Percentiles rank a stretch among this genome's conserved stretches.
phyloP scores from a whole-genome alignment of 2,329 filamentous ascomycete genomes.

The Fusarium brevicatenulatum region DNA sequence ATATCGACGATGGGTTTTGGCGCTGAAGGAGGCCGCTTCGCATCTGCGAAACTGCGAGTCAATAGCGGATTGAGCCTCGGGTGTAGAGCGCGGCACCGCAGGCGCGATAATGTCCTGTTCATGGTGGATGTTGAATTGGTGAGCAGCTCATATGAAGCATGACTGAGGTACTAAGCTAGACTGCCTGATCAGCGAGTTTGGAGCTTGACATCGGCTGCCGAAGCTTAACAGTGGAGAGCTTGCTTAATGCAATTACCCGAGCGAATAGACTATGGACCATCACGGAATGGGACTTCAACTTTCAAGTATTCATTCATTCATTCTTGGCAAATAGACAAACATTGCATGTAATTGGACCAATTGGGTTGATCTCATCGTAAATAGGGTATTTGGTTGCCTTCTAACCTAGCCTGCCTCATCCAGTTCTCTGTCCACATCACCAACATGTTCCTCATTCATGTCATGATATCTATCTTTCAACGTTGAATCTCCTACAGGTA shows the following conservation, averaged over 20 bases:
- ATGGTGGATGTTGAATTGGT: conserved; percentile 42
- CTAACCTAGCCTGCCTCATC: neutral
- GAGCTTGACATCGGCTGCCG: conserved; percentile 29
- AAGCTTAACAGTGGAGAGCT: conserved; percentile 35
- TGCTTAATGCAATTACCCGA: conserved; percentile 49
- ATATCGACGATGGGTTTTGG: conserved; percentile 85
- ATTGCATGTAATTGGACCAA: conserved; percentile 2
- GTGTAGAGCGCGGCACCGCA: conserved; percentile 41
- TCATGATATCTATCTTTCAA: neutral
- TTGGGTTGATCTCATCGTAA: neutral
- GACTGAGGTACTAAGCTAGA: conserved; percentile 2
- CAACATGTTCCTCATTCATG: conserved; percentile 2
- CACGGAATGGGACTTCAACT: conserved; percentile 21
- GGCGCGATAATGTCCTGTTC: conserved; percentile 45
- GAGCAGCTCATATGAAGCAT: conserved; percentile 39
- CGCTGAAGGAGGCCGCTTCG: conserved; percentile 71
- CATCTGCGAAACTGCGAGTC: conserved; percentile 41
- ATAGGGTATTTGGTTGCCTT: conserved; percentile 30
- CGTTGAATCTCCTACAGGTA: conserved; percentile 50
- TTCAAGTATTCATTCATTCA: neutral
- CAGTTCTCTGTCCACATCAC: neutral
- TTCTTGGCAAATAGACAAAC: conserved; percentile 2
- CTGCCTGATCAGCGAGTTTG: conserved; percentile 16
- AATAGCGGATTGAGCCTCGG: conserved; percentile 19
- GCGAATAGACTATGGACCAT: conserved; percentile 12